Evolutionary conservation across 1,139 yeast genomes (phyloP).

Genomic region (Lodderomyces margitis): DNA sequence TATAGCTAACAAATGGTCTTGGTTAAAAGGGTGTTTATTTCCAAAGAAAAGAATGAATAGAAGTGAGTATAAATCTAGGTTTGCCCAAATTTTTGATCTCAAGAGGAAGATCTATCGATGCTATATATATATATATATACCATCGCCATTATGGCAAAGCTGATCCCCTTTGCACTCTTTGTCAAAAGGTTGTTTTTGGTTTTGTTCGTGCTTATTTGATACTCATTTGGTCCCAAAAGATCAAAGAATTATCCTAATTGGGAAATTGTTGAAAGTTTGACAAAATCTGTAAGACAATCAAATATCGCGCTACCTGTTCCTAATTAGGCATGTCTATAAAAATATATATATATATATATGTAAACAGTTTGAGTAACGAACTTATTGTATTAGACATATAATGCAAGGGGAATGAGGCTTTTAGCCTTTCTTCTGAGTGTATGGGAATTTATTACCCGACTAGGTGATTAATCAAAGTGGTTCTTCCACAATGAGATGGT

Average conservation of each 20-base stretch:
- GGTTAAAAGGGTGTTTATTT: too few relatives aligned
- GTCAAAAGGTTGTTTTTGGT: too few relatives aligned
- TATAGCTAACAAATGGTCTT: too few relatives aligned
- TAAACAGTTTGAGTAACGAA: not conserved
- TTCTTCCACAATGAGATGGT: not conserved
- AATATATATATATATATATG: not conserved
- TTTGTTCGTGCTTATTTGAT: not conserved
- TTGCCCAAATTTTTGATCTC: too few relatives aligned
- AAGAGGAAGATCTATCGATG: too few relatives aligned
- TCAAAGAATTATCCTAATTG: not conserved
- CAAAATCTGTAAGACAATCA: not conserved
- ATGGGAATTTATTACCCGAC: not conserved
- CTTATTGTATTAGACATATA: not conserved
- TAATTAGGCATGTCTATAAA: not conserved
- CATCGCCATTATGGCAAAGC: not conserved
- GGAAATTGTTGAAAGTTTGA: not conserved
- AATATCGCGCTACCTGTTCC: conserved; percentile 1
- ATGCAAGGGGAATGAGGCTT: not conserved
- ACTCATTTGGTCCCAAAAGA: not conserved
- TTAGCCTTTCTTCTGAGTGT: not conserved
- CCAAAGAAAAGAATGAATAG: not conserved
- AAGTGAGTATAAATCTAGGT: too few relatives aligned
- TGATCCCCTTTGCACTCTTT: not conserved
- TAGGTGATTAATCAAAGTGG: not conserved
- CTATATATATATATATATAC: not conserved